Evolutionary conservation across 2,329 filamentous ascomycete species (phyloP), one percentile per base, ranked within the genome.

Genomic region (Xylaria sp.): DNA sequence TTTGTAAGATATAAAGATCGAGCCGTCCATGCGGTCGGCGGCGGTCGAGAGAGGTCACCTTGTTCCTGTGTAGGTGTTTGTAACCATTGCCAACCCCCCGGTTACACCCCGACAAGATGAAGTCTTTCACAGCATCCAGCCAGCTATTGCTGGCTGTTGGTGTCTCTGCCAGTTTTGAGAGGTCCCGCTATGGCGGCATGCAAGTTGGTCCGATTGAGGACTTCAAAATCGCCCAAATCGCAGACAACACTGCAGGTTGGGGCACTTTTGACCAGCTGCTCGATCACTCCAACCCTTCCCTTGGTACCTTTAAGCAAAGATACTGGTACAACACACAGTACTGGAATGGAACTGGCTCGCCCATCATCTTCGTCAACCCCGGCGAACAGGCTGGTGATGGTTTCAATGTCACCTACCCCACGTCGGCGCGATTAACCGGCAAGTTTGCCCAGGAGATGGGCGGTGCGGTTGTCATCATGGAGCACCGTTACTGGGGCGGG

Each of bases 401-500:
- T 3, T 81, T 81, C 74, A 80, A 80, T 57, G 72, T 72, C 7
- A 63, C 76, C 2, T 81, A 80, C 72, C 76, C 88, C 45, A 84
- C 81, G 9, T 84, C 82, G 66, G 60, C 74, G 50, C 79, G 80
- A 7, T 63, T 83, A 39, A 76, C 79, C 1, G 81, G 81, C 32
- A 73, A 78, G 39, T 77, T 82, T 60, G 81, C 81, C 1, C 72
- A 81, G 70, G 76, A 78, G 59, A 75, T 80, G 18, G 81, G 81
- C 59, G 81, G 76, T 43, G 81, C 81, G 8, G 78, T 82, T 4
- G 72, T 83, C 41, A 69, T 83, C 55, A 45, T 82, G 41, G 81
- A 83, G 75, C 81, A 83, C 71, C 76, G 81, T 39, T 83, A 83
- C 76, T 83, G 80, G 80, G 81, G 81, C 52, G 67, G 75, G 53